Percentiles rank a stretch among this genome's conserved stretches.
These are phyloP conservation scores for Trypanosoma melophagium DNA, from an alignment of 208 protist species.

Conservation along the genomic window DNA sequence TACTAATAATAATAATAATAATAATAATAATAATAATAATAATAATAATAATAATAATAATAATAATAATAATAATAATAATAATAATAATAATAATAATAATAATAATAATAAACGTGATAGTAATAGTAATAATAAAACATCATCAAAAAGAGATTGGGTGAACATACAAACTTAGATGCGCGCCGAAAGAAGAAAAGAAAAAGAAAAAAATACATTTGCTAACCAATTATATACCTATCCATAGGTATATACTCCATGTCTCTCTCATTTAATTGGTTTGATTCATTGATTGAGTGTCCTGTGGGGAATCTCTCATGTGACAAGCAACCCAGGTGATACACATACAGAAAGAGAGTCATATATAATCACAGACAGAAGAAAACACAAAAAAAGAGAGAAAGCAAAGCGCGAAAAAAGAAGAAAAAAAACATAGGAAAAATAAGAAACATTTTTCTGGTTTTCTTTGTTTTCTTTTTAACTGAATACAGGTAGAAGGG, in stretches of 20 bases:
- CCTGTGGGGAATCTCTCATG: too few relatives aligned
- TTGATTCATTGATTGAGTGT: too few relatives aligned
- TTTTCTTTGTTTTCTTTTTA: too few relatives aligned
- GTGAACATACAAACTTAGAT: constrained; percentile 17
- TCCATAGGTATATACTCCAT: too few relatives aligned
- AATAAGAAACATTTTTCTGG: too few relatives aligned
- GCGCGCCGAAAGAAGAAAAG: constrained; percentile 11
- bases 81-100: constrained; percentile 4
- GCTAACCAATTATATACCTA: not conserved
- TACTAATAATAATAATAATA: not conserved
- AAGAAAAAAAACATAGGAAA: not conserved
- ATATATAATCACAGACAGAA: not conserved
- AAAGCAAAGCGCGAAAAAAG: not conserved
- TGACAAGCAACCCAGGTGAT: too few relatives aligned
- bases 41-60: constrained; percentile 18
- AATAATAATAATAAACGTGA: not conserved
- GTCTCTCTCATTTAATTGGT: too few relatives aligned
- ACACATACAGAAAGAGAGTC: too few relatives aligned
- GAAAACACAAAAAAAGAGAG: not conserved
- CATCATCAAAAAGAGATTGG: constrained; percentile 13
- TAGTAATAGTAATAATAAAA: too few relatives aligned
- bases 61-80: not conserved
- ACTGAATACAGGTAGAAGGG: too few relatives aligned
- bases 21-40: constrained; percentile 10
- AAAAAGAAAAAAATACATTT: constrained; percentile 21